phyloP scores from a whole-genome alignment of 2,329 filamentous ascomycete genomes.

The Zymoseptoria passerinii region DNA sequence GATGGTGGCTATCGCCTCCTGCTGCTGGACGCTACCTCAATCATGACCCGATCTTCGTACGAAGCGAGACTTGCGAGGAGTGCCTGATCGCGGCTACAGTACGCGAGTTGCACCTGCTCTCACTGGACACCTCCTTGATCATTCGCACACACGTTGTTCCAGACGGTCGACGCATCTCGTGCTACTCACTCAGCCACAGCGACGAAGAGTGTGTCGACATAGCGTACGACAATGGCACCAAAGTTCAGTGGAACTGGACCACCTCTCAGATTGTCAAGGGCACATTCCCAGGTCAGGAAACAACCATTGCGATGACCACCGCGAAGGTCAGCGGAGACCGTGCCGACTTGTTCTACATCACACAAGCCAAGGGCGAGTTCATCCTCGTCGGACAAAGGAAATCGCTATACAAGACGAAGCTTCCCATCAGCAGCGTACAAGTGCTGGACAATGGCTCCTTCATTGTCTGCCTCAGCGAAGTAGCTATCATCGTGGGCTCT shows the following conservation, averaged over 20 bases:
- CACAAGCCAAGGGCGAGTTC: slow-evolving; percentile 7
- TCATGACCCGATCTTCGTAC: slow-evolving; percentile 49
- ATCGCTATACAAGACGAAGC: slow-evolving; percentile 31
- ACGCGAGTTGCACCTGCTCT: slow-evolving; percentile 40
- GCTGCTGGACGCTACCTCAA: slow-evolving; percentile 49
- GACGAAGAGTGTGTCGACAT: slow-evolving; percentile 48
- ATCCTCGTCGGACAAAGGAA: slow-evolving; percentile 32
- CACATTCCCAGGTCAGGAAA: slow-evolving; percentile 14
- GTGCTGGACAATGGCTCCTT: slow-evolving; percentile 49
- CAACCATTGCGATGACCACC: slow-evolving; percentile 12
- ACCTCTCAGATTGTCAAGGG: slow-evolving; percentile 9
- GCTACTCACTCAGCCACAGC: slow-evolving; percentile 44
- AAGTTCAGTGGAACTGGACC: slow-evolving; percentile 51
- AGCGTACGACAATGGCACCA: slow-evolving; percentile 39
- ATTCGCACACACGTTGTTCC: slow-evolving; percentile 59
- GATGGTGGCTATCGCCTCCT: slow-evolving; percentile 43
- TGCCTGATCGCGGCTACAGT: slow-evolving; percentile 25
- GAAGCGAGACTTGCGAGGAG: slow-evolving; percentile 33
- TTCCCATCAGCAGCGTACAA: slow-evolving; percentile 32
- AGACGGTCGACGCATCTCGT: slow-evolving; percentile 40
- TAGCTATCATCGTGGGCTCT: slow-evolving; percentile 54
- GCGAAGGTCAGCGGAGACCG: slow-evolving; percentile 6
- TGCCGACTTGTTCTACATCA: slow-evolving; percentile 13
- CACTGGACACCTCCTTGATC: slow-evolving; percentile 70
- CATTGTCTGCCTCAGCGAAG: slow-evolving; percentile 48